phyloP scores from a whole-genome alignment of 257 asterid genomes.

The Solanum lycopersicoides region DNA sequence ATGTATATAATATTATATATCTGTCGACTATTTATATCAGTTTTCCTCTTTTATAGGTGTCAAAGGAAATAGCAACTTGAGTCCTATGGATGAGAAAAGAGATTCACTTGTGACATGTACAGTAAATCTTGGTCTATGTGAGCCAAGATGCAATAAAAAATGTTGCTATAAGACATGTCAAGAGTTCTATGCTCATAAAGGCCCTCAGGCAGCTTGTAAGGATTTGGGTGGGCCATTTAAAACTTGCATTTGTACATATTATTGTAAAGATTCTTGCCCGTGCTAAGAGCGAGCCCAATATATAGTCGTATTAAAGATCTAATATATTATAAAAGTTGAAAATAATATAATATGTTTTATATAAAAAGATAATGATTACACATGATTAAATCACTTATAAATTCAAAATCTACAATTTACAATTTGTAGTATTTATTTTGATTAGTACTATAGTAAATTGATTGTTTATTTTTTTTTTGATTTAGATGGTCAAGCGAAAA shows the following conservation, averaged over 20 bases:
- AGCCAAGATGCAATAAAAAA: background rate
- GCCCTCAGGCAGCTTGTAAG: background rate
- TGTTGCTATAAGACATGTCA: background rate
- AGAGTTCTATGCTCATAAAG: background rate
- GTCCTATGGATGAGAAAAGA: background rate
- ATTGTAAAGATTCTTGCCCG: background rate
- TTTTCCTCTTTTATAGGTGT: background rate
- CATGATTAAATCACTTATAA: no score
- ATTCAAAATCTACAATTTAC: no score
- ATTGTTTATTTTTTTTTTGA: no score
- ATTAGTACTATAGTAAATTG: no score
- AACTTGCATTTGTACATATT: background rate
- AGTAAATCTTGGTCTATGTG: background rate
- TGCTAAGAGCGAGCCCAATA: no score
- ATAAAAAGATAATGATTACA: no score
- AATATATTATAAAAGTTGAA: no score
- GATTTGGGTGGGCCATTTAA: background rate
- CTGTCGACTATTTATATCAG: background rate
- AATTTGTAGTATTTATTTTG: no score
- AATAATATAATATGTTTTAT: no score
- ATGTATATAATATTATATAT: background rate
- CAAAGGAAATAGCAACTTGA: background rate
- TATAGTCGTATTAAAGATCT: no score
- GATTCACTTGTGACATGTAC: background rate
- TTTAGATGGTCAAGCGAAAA: no score